phyloP scores from a whole-genome alignment of 2,329 filamentous ascomycete genomes.

The Fusarium palustre region DNA sequence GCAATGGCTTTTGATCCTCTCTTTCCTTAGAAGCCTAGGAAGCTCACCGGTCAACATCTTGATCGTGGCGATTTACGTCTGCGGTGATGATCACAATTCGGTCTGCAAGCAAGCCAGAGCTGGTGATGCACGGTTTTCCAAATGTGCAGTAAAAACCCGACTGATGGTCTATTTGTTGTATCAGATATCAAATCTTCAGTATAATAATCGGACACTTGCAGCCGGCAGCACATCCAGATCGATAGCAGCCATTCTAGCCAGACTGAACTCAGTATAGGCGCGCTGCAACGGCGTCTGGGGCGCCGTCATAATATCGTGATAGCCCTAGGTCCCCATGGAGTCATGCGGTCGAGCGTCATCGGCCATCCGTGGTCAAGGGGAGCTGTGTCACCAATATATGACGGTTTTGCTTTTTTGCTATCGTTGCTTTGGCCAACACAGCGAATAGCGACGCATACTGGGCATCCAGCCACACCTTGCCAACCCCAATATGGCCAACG shows the following conservation, averaged over 20 bases:
- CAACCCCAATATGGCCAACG: conserved; percentile 34
- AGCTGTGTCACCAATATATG: conserved; percentile 28
- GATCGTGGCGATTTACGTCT: conserved; percentile 15
- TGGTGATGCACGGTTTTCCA: conserved; percentile 7
- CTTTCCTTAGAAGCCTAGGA: background rate
- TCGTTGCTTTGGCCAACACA: conserved; percentile 14
- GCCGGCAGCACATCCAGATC: conserved; percentile 24
- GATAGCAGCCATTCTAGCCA: conserved; percentile 16
- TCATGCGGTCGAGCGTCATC: conserved; percentile 36
- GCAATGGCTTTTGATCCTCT: conserved; percentile 1
- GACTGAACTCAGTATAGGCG: conserved; percentile 21
- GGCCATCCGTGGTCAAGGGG: conserved; percentile 3
- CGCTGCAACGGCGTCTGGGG: conserved; percentile 10
- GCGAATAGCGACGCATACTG: conserved; percentile 24
- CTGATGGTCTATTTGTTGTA: conserved; percentile 7
- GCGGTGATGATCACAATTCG: conserved; percentile 12
- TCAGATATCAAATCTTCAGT: conserved; percentile 23
- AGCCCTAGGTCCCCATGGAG: conserved; percentile 7
- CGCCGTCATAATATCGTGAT: conserved; percentile 22
- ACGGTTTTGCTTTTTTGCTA: conserved; percentile 40
- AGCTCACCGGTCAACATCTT: conserved; percentile 20
- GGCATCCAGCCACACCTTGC: conserved; percentile 32
- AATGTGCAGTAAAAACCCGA: conserved; percentile 4
- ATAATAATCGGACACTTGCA: conserved; percentile 34
- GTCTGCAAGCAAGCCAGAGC: conserved; percentile 6